Evolutionary conservation across 495 filamentous ascomycete genomes (phyloP), one percentile per base, ranked within the genome.

Genomic region (Penicillium simplicissimum): DNA sequence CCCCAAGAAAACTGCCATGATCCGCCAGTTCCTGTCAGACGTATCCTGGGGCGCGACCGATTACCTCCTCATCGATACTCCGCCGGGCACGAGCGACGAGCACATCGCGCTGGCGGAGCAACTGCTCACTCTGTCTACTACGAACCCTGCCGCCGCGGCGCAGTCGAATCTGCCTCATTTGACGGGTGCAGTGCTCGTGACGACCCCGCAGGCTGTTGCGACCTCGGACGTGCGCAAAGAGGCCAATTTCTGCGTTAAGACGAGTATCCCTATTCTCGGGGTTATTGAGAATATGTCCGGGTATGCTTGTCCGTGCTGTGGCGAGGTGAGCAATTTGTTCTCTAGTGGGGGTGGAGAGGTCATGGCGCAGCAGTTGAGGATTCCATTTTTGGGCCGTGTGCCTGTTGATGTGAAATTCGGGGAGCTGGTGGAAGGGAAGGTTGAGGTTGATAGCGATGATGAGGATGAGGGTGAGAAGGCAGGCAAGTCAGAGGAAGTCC

Each of bases 1-100:
- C 0, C 95, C 95, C 1, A 98, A 98, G 77, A 98, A 98, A 78
- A 98, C 96, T 9, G 96, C 96, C 33, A 98, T 98, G 95, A 93
- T 98, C 43, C 88, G 91, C 34, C 95, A 98, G 68, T 98, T 98
- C 69, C 79, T 98, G 25, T 87, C 89, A 0, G 92, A 97, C 71
- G 94, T 96, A 7, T 83, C 88, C n/a, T 98, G 95, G 95, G 90
- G 88, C 34, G 80, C 84, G 11, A 83, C 92, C 34, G 92, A 97
- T 73, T 97, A 91, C 74, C 82, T 98, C 10, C 83, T 98, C 55
- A 89, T 98, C 64, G 95, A 98, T 77, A 98, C 95, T 2, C 95
- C 95, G 28, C 95, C 95, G 0, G 95, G 95, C 15, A 98, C 95
- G 10, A 95, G 90, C 53, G 95, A 98, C 74, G 95, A 98, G 74